A percentile compares a stretch with the other conserved stretches of the same genome.
Conservation (phyloP, 2,329 filamentous ascomycete genomes). For the Endothia cerciana region DNA sequence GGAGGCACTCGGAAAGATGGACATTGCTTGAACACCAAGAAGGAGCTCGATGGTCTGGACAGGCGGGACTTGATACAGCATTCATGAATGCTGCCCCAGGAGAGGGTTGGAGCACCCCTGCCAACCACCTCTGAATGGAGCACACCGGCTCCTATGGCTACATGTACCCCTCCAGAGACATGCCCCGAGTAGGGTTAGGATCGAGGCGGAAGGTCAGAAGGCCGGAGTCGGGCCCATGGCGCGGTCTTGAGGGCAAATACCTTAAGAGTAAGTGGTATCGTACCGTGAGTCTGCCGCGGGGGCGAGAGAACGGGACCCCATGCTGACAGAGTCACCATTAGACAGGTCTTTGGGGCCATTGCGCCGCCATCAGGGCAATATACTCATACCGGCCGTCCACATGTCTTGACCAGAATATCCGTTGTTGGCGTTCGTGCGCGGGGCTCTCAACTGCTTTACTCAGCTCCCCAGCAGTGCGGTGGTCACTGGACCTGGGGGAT, state of each 20-base stretch:
- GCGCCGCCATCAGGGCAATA: not conserved
- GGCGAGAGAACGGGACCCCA: not conserved
- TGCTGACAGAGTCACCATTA: not conserved
- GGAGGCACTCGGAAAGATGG: constrained; percentile 29
- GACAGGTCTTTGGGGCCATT: not conserved
- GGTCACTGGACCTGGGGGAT: not conserved
- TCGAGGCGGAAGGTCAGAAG: not conserved
- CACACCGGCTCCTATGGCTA: not conserved
- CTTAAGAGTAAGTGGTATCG: not conserved
- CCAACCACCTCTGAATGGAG: not conserved
- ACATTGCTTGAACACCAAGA: constrained; percentile 20
- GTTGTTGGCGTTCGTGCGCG: not conserved
- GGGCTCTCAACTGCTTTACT: not conserved
- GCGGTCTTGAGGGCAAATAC: not conserved
- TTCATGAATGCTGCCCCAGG: not conserved
- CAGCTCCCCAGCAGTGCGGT: not conserved
- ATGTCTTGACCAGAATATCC: not conserved
- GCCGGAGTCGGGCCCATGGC: not conserved
- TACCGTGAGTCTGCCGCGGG: not conserved
- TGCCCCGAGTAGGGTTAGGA: not conserved
- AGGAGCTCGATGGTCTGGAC: not conserved
- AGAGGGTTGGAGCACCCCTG: not conserved
- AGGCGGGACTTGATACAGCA: not conserved
- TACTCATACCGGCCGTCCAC: not conserved
- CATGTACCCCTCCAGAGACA: not conserved